phyloP scores from a whole-genome alignment of 495 filamentous ascomycete genomes.

The Penicillium chermesinum region DNA sequence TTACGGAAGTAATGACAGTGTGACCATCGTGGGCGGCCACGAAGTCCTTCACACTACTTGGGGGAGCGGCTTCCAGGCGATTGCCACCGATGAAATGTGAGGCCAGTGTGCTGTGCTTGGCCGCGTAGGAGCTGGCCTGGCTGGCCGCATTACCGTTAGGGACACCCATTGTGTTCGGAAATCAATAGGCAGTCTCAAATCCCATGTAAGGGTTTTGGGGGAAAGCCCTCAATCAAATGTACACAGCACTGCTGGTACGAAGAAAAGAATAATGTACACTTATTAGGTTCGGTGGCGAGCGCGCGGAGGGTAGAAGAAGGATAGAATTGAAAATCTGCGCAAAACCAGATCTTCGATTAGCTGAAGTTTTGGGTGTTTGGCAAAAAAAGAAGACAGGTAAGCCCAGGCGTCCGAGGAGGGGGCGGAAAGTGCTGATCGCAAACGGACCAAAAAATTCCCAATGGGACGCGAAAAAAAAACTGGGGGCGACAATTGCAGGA shows the following conservation, averaged over 20 bases:
- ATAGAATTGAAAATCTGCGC: not conserved
- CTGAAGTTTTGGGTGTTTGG: not conserved
- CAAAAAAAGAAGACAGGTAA: conserved; percentile 4
- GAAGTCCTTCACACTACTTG: conserved; percentile 89
- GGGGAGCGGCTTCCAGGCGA: conserved; percentile 67
- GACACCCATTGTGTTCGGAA: conserved; percentile 33
- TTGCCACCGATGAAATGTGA: conserved; percentile 97
- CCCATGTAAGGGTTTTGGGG: conserved; percentile 17
- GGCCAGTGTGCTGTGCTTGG: conserved; percentile 73
- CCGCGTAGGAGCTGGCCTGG: conserved; percentile 54
- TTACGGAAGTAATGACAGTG: conserved; percentile 94
- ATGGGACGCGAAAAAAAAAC: not conserved
- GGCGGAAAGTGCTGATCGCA: not conserved
- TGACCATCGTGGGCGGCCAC: conserved; percentile 85
- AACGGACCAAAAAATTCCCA: not conserved
- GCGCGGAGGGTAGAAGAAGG: conserved; percentile 1
- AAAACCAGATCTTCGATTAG: not conserved
- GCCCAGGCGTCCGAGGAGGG: not conserved
- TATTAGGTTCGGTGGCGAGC: conserved; percentile 9
- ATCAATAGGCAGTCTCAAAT: conserved; percentile 3
- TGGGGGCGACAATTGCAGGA: not conserved
- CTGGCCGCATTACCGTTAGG: conserved; percentile 41
- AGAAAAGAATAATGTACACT: conserved; percentile 21
- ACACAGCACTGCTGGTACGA: conserved; percentile 16
- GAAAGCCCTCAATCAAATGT: conserved; percentile 4